Base-by-base conservation (phyloP, 768 basidiomycete species). In the Mycena chlorophos region DNA sequence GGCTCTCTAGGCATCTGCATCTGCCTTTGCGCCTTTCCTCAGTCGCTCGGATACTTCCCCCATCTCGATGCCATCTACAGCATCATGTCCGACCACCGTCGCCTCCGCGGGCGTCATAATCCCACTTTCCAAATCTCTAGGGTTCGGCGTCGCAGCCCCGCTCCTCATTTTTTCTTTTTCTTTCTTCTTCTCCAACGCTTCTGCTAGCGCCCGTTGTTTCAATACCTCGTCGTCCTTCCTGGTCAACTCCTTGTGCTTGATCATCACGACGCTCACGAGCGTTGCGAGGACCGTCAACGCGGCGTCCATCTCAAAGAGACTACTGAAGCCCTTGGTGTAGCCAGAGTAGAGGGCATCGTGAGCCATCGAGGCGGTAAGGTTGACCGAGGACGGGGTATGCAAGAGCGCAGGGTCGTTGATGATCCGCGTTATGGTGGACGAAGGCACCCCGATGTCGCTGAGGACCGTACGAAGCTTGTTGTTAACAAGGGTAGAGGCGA, bases 401-500 rank as follows among this genome's bases (percentile, higher is more conserved):
- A 77, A 68, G 29, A 62, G 60, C 49, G 55, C 71, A 39, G 84
- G 84, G 59, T 83, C 71, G 62, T 83, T 73, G 48, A 85, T 72
- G 49, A 86, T 72, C 3, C 67, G 58, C 19, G 71, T 68, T 52
- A 83, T 78, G 2, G 70, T 68, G 0, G 71, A 60, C 0, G 70
- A 30, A 1, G 79, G 64, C 12, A 83, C 67, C 2, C 65, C 58
- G 28, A 82, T 66, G 0, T 64, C 48, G 25, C 63, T 63, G 73
- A 80, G 80, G 8, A 74, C 68, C 25, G 64, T 58, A 14, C 72
- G 74, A 19, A 84, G 71, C 10, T 78, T 73, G 61, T 83, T 82
- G 64, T 84, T 84, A 76, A 88, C 78, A 42, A 88, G 72, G 2
- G 86, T 81, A 0, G 80, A 77, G 3, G 80, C 83, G 25, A 87